A percentile compares a stretch with the other conserved stretches of the same genome.
phyloP scores from a whole-genome alignment of 129 eudicot genomes.

The Cynara cardunculus region DNA sequence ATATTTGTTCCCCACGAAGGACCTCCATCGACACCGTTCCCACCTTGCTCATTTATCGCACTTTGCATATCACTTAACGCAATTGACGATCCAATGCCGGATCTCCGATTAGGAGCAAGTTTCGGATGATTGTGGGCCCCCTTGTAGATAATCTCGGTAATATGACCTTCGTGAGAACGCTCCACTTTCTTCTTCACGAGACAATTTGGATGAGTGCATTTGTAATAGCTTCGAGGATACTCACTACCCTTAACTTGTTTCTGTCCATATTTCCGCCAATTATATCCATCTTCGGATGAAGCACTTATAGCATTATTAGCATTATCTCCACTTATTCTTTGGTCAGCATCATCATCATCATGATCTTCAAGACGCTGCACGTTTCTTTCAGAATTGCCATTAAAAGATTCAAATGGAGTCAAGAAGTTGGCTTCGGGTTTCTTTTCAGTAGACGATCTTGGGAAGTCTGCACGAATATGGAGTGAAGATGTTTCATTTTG shows the following conservation, averaged over 20 bases:
- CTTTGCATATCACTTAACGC: slow-evolving; percentile 42
- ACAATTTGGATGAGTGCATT: slow-evolving; percentile 82
- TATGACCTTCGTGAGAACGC: slow-evolving; percentile 75
- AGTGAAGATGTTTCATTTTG: slow-evolving; percentile 14
- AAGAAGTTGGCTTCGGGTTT: slow-evolving; percentile 23
- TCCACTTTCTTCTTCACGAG: slow-evolving; percentile 88
- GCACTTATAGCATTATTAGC: slow-evolving; percentile 37
- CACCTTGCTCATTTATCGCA: slow-evolving; percentile 47
- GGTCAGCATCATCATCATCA: slow-evolving; percentile 47
- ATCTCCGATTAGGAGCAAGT: slow-evolving; percentile 54
- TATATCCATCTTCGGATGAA: slow-evolving; percentile 75
- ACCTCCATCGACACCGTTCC: slow-evolving; percentile 45
- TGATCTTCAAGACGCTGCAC: slow-evolving; percentile 48
- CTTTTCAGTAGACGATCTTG: slow-evolving; percentile 20
- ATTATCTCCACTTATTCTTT: slow-evolving; percentile 39
- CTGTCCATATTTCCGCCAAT: slow-evolving; percentile 93
- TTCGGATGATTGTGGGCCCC: slow-evolving; percentile 86
- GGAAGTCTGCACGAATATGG: slow-evolving; percentile 25
- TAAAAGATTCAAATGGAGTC: slow-evolving; percentile 18
- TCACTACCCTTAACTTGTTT: slow-evolving; percentile 95
- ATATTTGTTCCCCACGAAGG: slow-evolving; percentile 34
- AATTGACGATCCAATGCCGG: slow-evolving; percentile 48
- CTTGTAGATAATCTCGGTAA: slow-evolving; percentile 80
- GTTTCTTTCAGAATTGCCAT: slow-evolving; percentile 38
- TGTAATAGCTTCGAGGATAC: slow-evolving; percentile 84